These are phyloP conservation scores for Apophysomyces trapeziformis DNA, from an alignment of 371 early-diverging fungal genomes.

Conservation along the genomic window DNA sequence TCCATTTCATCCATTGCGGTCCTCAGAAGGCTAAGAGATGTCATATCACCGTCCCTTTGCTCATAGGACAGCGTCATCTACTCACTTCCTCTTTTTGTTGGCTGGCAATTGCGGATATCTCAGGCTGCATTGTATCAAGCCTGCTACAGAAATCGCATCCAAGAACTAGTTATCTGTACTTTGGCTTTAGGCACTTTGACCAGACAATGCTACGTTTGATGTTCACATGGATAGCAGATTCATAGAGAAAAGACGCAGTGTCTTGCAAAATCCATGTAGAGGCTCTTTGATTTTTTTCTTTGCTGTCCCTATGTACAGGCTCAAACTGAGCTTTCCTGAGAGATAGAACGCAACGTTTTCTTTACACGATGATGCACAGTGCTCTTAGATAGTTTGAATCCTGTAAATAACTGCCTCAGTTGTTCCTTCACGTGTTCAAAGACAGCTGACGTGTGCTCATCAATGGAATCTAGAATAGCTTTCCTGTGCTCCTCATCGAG, in stretches of 20 bases:
- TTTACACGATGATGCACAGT: not conserved
- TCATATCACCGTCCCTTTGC: not conserved
- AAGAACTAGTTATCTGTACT: no score
- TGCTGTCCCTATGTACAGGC: not conserved
- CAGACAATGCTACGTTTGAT: constrained; percentile 3
- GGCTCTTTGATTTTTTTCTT: not conserved
- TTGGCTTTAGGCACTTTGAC: not conserved
- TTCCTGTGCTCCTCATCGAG: constrained; percentile 20
- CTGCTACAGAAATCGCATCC: no score
- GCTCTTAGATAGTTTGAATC: not conserved
- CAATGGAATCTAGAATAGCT: constrained; percentile 17
- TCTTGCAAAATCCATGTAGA: constrained; percentile 8
- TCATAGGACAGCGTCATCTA: no score
- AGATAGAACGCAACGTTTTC: not conserved
- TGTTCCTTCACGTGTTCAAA: not conserved
- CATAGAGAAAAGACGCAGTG: constrained; percentile 17
- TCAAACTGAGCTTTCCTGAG: no score
- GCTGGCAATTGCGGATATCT: no score
- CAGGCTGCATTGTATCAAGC: no score
- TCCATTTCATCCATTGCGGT: not conserved
- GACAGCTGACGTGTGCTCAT: constrained; percentile 19
- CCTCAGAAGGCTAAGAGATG: not conserved
- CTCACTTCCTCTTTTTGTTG: no score
- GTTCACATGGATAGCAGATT: constrained; percentile 10
- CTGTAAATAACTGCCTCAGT: not conserved